Evolutionary conservation across 2,329 filamentous ascomycete genomes (phyloP).

Genomic region (Hirsutella minnesotensis): DNA sequence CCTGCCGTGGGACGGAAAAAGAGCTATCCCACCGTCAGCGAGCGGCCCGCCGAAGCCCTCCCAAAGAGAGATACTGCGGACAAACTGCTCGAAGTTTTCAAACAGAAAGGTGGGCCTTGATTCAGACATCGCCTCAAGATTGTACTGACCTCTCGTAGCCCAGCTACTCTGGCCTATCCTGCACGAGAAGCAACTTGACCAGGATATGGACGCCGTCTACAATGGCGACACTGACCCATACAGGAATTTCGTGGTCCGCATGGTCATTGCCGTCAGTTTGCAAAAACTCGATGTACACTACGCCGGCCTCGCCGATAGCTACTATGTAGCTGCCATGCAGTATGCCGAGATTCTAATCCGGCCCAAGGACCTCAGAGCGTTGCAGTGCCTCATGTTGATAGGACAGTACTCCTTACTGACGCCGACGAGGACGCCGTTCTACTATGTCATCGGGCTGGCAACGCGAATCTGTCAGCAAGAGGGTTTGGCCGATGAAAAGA

Average conservation of each 20-base stretch:
- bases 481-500: conserved; percentile 79
- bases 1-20: conserved; percentile 55
- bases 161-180: conserved; percentile 81
- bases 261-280: conserved; percentile 89
- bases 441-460: conserved; percentile 84
- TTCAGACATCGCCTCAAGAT: neutral
- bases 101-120: conserved; percentile 56
- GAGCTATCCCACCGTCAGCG: conserved; percentile 83
- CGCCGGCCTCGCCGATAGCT: conserved; percentile 88
- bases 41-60: conserved; percentile 63
- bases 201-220: conserved; percentile 73
- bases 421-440: conserved; percentile 82
- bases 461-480: conserved; percentile 82
- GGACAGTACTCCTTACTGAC: conserved; percentile 87
- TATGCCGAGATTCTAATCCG: conserved; percentile 73
- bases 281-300: conserved; percentile 85
- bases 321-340: conserved; percentile 81
- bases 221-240: conserved; percentile 64
- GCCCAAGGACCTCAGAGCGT: conserved; percentile 78
- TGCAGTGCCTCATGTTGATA: conserved; percentile 82
- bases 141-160: conserved; percentile 35
- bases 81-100: conserved; percentile 73
- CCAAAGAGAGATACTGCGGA: conserved; percentile 66
- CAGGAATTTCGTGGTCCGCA: conserved; percentile 76
- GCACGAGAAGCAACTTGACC: conserved; percentile 68